These are phyloP conservation scores for Zygosaccharomyces kombuchaensis DNA, from an alignment of 805 yeast species.

Conservation along the genomic window DNA sequence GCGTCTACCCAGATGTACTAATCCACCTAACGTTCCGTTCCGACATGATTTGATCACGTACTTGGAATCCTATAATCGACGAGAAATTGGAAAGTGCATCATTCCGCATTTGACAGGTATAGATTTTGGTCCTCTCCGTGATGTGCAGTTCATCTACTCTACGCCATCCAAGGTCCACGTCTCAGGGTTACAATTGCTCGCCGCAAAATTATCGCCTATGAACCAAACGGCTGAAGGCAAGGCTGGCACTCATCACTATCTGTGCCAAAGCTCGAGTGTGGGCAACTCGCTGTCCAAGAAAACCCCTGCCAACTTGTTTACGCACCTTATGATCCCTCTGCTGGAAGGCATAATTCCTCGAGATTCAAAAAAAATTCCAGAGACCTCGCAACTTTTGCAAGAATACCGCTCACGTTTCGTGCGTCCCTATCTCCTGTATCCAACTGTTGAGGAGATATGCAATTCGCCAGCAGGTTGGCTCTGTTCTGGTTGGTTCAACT, in stretches of 20 bases:
- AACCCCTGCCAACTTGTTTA: constrained; percentile 19
- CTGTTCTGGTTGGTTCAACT: constrained; percentile 32
- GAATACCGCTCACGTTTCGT: constrained; percentile 9
- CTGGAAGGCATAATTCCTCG: constrained; percentile 11
- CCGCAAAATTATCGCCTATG: constrained; percentile 14
- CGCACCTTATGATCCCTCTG: constrained; percentile 26
- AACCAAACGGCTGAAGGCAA: not conserved
- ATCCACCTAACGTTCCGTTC: constrained; percentile 34
- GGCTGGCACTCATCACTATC: constrained; percentile 17
- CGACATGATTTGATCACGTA: constrained; percentile 43
- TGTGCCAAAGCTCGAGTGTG: constrained; percentile 36
- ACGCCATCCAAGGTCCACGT: constrained; percentile 42
- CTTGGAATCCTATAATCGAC: constrained; percentile 40
- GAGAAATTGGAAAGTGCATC: constrained; percentile 30
- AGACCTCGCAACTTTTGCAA: constrained; percentile 3
- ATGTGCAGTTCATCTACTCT: constrained; percentile 50
- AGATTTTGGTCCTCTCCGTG: constrained; percentile 47
- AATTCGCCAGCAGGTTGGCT: constrained; percentile 21
- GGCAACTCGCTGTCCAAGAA: constrained; percentile 22
- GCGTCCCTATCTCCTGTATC: constrained; percentile 25
- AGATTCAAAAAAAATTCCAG: constrained; percentile 6
- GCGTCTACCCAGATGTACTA: constrained; percentile 18
- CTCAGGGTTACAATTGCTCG: constrained; percentile 28
- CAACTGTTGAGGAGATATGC: constrained; percentile 26
- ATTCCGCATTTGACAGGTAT: constrained; percentile 28